Evolutionary conservation across 805 yeast genomes (phyloP).

Genomic region (Cyberlindnera euphorbiae): DNA sequence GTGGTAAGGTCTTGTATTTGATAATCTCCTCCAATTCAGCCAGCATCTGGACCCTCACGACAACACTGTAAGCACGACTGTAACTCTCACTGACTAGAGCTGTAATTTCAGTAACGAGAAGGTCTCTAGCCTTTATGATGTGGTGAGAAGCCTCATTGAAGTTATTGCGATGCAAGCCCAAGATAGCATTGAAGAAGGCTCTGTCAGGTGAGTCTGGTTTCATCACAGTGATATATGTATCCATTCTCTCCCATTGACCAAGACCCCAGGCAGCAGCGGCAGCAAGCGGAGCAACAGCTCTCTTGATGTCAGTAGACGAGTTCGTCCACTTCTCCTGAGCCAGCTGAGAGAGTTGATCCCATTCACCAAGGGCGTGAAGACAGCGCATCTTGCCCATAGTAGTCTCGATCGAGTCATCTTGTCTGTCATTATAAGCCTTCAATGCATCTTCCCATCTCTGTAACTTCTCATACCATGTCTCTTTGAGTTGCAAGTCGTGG

Average conservation of each 20-base stretch:
- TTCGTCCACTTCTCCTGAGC: conserved; percentile 83
- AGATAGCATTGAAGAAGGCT: conserved; percentile 89
- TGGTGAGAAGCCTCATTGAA: conserved; percentile 77
- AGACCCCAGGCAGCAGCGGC: conserved; percentile 99
- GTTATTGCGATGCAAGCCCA: conserved; percentile 79
- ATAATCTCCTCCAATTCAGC: conserved; percentile 96
- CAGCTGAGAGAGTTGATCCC: conserved; percentile 86
- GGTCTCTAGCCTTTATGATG: conserved; percentile 79
- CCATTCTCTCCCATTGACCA: conserved; percentile 96
- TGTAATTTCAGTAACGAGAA: conserved; percentile 87
- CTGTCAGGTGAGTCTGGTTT: conserved; percentile 89
- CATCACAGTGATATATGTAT: conserved; percentile 84
- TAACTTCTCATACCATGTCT: conserved; percentile 95
- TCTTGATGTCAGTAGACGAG: conserved; percentile 64
- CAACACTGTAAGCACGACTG: conserved; percentile 93
- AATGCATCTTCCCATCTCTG: conserved; percentile 99
- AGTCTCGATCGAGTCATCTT: conserved; percentile 71
- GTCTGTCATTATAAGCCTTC: conserved; percentile 81
- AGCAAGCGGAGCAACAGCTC: conserved; percentile 92
- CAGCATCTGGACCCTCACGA: conserved; percentile 94
- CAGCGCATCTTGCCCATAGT: conserved; percentile 98
- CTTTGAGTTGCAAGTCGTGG: conserved; percentile 86
- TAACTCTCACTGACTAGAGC: conserved; percentile 94
- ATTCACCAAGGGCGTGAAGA: conserved; percentile 96
- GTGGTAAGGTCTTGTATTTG: conserved; percentile 79